Conservation (phyloP, 345 rosid genomes). For the Bruguiera sexangula region DNA sequence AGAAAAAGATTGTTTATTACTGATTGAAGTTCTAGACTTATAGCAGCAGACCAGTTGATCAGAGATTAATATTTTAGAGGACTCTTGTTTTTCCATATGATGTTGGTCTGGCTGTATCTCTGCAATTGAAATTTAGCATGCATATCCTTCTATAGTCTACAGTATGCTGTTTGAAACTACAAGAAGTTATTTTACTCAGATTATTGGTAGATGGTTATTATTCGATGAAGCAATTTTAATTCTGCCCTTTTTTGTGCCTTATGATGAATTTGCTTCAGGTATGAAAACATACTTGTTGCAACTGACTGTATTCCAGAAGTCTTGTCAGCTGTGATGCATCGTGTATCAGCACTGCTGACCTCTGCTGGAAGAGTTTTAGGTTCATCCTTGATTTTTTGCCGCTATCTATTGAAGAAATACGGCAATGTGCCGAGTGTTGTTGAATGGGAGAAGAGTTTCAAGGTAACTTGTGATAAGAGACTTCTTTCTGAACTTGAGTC, state of each 20-base stretch:
- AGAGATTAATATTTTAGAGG: too few relatives aligned
- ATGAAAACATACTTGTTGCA: slow-evolving; percentile 72
- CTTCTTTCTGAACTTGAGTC: slow-evolving; percentile 88
- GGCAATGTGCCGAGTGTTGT: slow-evolving; percentile 68
- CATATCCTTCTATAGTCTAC: too few relatives aligned
- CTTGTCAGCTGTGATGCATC: slow-evolving; percentile 61
- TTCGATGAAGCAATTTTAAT: background rate
- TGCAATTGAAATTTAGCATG: too few relatives aligned
- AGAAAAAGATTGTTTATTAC: too few relatives aligned
- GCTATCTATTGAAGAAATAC: slow-evolving; percentile 74
- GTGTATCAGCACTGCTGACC: slow-evolving; percentile 55
- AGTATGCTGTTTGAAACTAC: background rate
- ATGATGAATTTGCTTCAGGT: slow-evolving; percentile 40
- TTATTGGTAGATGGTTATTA: background rate
- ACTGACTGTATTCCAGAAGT: slow-evolving; percentile 86
- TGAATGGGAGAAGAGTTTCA: slow-evolving; percentile 85
- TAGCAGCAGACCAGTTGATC: too few relatives aligned
- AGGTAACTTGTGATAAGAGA: slow-evolving; percentile 67
- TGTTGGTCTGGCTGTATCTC: too few relatives aligned
- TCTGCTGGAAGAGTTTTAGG: slow-evolving; percentile 68
- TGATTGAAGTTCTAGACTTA: too few relatives aligned
- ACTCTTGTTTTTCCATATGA: too few relatives aligned
- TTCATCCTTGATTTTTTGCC: slow-evolving; percentile 68
- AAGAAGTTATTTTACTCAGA: background rate
- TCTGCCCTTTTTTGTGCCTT: slow-evolving; percentile 2